Evolutionary conservation across 495 filamentous ascomycete species (phyloP).

Genomic region (Alectoria sarmentosa): DNA sequence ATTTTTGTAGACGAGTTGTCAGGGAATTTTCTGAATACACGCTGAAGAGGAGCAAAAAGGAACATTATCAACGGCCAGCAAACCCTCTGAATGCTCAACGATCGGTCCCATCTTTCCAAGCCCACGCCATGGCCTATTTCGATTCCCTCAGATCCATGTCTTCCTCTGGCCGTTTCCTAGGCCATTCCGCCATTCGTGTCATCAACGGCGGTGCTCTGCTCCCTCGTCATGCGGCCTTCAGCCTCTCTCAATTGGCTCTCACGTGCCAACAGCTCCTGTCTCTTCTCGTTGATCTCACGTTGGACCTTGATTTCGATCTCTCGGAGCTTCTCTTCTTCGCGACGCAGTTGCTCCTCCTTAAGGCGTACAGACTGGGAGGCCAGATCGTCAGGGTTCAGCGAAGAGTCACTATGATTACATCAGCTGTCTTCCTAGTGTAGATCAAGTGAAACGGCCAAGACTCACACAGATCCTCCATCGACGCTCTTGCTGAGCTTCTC

Average conservation of each 20-base stretch:
- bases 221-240: conserved; percentile 69
- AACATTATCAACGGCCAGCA: conserved; percentile 11
- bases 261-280: conserved; percentile 94
- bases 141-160: too few relatives aligned
- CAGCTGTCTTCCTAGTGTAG: conserved; percentile 25
- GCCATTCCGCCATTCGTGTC: conserved; percentile 42
- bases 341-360: conserved; percentile 97
- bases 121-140: neutral
- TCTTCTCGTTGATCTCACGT: conserved; percentile 99
- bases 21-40: neutral
- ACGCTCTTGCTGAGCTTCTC: conserved; percentile 99
- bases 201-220: conserved; percentile 46
- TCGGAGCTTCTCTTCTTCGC: conserved; percentile 98
- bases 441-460: conserved; percentile 26
- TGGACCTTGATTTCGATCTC: conserved; percentile 99
- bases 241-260: conserved; percentile 98
- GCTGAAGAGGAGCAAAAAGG: conserved; percentile 15
- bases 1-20: neutral
- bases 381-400: conserved; percentile 96
- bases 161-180: neutral
- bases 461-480: conserved; percentile 83
- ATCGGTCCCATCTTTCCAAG: neutral
- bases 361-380: conserved; percentile 94
- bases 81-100: neutral
- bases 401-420: conserved; percentile 49